Evolutionary conservation across 2,329 filamentous ascomycete genomes (phyloP).

Genomic region (Hyphodiscus sp.): DNA sequence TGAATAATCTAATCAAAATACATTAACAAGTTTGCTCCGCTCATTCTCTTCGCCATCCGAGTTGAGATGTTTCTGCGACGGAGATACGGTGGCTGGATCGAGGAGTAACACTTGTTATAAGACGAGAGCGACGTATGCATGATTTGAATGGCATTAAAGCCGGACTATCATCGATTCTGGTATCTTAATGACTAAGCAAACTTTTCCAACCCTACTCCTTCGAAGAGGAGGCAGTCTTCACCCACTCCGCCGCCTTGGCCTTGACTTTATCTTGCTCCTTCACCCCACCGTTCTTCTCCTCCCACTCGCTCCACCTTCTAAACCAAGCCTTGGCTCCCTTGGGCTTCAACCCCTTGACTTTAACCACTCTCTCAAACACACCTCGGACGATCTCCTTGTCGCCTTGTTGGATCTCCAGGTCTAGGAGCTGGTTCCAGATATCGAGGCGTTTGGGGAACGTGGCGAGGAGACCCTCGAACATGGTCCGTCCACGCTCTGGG

Average conservation of each 20-base stretch:
- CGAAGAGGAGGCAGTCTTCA: slow-evolving; percentile 41
- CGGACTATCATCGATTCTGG: slow-evolving; percentile 37
- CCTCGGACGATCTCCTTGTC: slow-evolving; percentile 58
- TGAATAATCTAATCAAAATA: no score
- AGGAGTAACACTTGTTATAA: no score
- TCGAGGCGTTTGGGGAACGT: slow-evolving; percentile 86
- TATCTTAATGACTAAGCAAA: neutral
- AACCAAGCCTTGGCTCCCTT: slow-evolving; percentile 84
- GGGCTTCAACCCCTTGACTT: slow-evolving; percentile 66
- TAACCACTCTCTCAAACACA: slow-evolving; percentile 74
- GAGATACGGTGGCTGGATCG: no score
- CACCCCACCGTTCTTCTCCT: slow-evolving; percentile 64
- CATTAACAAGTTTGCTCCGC: no score
- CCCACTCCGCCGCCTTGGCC: slow-evolving; percentile 65
- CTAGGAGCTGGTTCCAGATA: slow-evolving; percentile 86
- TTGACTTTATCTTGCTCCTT: slow-evolving; percentile 67
- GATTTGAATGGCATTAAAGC: no score
- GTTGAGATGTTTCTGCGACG: no score
- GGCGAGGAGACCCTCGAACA: slow-evolving; percentile 82
- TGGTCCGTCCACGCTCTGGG: slow-evolving; percentile 83
- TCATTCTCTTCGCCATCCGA: no score
- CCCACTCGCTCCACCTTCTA: slow-evolving; percentile 85
- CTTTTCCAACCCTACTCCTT: slow-evolving; percentile 25
- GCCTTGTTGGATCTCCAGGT: slow-evolving; percentile 67
- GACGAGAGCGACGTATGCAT: no score